Conservation (phyloP, 805 yeast species). For the Pichia exigua region DNA sequence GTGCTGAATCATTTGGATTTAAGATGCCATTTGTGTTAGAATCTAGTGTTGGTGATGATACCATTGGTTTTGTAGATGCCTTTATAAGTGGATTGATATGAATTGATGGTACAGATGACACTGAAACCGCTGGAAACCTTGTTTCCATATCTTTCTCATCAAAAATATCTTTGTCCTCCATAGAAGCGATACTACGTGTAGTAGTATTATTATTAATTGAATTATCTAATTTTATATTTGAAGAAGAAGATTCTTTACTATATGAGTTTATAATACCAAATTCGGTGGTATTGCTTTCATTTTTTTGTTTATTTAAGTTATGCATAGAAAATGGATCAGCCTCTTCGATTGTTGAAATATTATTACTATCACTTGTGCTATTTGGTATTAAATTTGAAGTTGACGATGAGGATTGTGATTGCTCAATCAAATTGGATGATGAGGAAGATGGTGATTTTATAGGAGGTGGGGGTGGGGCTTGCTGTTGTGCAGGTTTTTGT, state of each 20-base stretch:
- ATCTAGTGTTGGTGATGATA: not conserved
- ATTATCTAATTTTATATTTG: not conserved
- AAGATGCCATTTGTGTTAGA: not conserved
- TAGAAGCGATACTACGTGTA: not conserved
- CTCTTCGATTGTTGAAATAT: conserved; percentile 1
- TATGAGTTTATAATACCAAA: not conserved
- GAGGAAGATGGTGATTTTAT: not conserved
- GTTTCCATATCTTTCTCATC: conserved; percentile 32
- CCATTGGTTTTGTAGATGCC: not conserved
- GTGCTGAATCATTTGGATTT: not conserved
- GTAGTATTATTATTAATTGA: not conserved
- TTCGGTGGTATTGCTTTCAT: not conserved
- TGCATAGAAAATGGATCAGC: conserved; percentile 7
- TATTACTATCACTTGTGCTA: not conserved
- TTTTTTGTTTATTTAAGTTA: conserved; percentile 1
- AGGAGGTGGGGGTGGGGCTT: not conserved
- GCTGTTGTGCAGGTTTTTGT: not conserved
- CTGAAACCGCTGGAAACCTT: conserved; percentile 32
- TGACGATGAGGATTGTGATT: not conserved
- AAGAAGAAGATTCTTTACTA: not conserved
- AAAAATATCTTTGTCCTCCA: not conserved
- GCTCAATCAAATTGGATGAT: not conserved
- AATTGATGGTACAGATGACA: not conserved
- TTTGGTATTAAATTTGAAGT: not conserved
- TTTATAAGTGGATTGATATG: not conserved